A percentile compares a stretch with the other conserved stretches of the same genome.
Evolutionary conservation across 352 stramenopile species (phyloP).

Genomic region (Paralagenidium karlingii): DNA sequence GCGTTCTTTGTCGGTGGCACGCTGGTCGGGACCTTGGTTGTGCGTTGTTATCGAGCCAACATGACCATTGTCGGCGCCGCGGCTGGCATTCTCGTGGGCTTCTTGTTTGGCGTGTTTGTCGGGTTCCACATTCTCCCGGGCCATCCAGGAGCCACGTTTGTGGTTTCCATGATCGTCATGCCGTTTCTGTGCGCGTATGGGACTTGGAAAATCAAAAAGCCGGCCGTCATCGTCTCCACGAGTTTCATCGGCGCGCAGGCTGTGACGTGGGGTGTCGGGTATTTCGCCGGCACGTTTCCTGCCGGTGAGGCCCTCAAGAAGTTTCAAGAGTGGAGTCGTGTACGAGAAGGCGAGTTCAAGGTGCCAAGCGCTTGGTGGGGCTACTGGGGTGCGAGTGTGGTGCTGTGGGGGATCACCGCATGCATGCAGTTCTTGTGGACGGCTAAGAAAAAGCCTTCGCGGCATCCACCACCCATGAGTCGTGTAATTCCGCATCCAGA

Average conservation of each 20-base stretch:
- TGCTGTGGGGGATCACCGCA: slow-evolving; percentile 37
- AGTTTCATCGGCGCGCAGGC: slow-evolving; percentile 31
- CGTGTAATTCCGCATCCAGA: too few species aligned
- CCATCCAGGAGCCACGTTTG: slow-evolving; percentile 26
- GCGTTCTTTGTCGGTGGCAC: slow-evolving; percentile 31
- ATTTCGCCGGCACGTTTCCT: slow-evolving; percentile 48
- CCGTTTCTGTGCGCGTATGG: slow-evolving; percentile 21
- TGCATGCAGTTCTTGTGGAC: slow-evolving; percentile 33
- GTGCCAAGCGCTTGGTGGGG: slow-evolving; percentile 48
- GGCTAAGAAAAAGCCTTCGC: too few species aligned
- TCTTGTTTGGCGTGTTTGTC: slow-evolving; percentile 34
- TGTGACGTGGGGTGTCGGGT: slow-evolving; percentile 41
- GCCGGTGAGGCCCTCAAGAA: slow-evolving; percentile 21
- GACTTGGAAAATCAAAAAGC: slow-evolving; percentile 35
- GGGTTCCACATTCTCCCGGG: slow-evolving; percentile 42
- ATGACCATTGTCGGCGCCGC: slow-evolving; percentile 45
- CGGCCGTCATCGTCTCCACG: slow-evolving; percentile 36
- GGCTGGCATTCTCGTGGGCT: slow-evolving; percentile 35
- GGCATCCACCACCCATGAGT: too few species aligned
- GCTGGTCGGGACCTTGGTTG: slow-evolving; percentile 30
- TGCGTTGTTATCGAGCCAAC: slow-evolving; percentile 32
- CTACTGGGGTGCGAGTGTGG: slow-evolving; percentile 32
- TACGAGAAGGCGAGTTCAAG: slow-evolving; percentile 33
- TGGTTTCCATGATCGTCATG: slow-evolving; percentile 26
- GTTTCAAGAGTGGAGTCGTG: too few species aligned